phyloP scores from a whole-genome alignment of 2,329 filamentous ascomycete species.

The Aspergillus arachidicola region DNA sequence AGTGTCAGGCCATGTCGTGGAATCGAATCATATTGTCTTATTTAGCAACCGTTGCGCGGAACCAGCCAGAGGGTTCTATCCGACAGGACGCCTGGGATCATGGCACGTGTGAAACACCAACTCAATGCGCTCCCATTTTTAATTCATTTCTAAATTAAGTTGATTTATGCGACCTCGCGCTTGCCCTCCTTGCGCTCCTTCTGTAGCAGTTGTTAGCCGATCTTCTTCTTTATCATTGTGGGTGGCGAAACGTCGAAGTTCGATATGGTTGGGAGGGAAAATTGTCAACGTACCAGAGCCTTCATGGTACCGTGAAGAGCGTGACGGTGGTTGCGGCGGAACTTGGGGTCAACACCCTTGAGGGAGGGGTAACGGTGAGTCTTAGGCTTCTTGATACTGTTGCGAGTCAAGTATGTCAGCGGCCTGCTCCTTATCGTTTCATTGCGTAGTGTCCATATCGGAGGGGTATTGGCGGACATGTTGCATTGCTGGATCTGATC shows the following conservation, averaged over 20 bases:
- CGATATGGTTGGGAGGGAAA: neutral
- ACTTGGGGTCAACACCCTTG: slow-evolving; percentile 99
- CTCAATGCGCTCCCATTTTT: slow-evolving; percentile 37
- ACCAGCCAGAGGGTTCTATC: slow-evolving; percentile 18
- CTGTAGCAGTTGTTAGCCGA: slow-evolving; percentile 56
- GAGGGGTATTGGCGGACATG: slow-evolving; percentile 2
- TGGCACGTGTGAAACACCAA: slow-evolving; percentile 36
- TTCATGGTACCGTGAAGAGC: slow-evolving; percentile 98
- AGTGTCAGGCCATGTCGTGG: slow-evolving; percentile 16
- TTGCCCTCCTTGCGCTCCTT: slow-evolving; percentile 98
- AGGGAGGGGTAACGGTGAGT: slow-evolving; percentile 98
- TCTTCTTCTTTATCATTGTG: neutral
- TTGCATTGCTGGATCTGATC: slow-evolving; percentile 2
- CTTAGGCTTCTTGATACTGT: slow-evolving; percentile 99
- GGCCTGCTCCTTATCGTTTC: slow-evolving; percentile 2
- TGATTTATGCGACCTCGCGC: slow-evolving; percentile 76
- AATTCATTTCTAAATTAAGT: slow-evolving; percentile 28
- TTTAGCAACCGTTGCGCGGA: slow-evolving; percentile 25
- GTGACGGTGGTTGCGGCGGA: slow-evolving; percentile 99
- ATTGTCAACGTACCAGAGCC: slow-evolving; percentile 75
- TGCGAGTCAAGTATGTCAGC: slow-evolving; percentile 28
- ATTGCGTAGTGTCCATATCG: neutral
- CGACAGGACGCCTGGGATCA: slow-evolving; percentile 31
- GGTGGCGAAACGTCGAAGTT: neutral
- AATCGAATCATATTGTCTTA: slow-evolving; percentile 28